Evolutionary conservation across 2,329 filamentous ascomycete species (phyloP), one percentile per base, ranked within the genome.

Genomic region (Sporothrix mexicana): DNA sequence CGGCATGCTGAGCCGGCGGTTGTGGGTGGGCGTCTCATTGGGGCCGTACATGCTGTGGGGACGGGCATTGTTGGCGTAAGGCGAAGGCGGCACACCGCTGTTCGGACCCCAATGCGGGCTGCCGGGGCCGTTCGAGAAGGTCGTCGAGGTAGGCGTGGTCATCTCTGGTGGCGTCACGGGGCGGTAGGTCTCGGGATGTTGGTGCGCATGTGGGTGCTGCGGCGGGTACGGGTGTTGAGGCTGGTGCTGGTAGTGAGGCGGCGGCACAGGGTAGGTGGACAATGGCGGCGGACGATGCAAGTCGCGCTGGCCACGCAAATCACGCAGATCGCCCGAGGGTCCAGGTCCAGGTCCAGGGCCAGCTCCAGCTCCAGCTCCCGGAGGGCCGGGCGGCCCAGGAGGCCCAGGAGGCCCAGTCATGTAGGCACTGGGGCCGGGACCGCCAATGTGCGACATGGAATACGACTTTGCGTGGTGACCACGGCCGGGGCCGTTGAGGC

Each of bases 391-490:
- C 30, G 30, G 30, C 3, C 23, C 20, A 3, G 20, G 20, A 55
- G 9, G 47, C 13, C n/a, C 47, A 17, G 55, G 12, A 30, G 25
- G 7, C 25, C 61, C 12, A 12, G 41, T 41, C 10, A 45, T 66
- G 4, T 25, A 68, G 4, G 25, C 3, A 23, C 70, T 47, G 9
- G 41, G 53, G 17, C 41, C 83, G 7, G 91, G 91, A 3, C 30
- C 30, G 30, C 89, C 86, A 77, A 98, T 94, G 80, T 94, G 97
- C 0, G 95, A 97, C 1, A 93, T 90, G 0, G 95, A 98, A 2
- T 97, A 83, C 1, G 88, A 90, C 80, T 97, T 97, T 77, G 91
- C 93, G 80, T 98, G 95, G 1, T 94, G 94, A 73, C 94, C 88
- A 74, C 94, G 88, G 74, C 86, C 88, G 45, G 92, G 91, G 7